Evolutionary conservation across 2,329 filamentous ascomycete species (phyloP).

Genomic region (Arthrinium puccinioides): DNA sequence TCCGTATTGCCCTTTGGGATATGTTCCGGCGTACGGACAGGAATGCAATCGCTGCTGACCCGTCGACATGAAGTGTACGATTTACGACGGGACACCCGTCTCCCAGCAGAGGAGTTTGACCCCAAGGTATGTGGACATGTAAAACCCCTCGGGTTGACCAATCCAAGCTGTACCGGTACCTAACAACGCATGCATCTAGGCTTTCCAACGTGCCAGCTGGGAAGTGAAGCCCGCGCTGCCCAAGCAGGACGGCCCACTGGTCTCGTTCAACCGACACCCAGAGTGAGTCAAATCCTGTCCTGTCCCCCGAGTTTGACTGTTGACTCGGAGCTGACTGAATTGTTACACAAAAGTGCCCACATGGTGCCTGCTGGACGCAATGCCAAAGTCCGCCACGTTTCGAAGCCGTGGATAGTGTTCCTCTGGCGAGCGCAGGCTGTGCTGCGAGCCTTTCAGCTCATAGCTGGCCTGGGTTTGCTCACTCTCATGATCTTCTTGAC

Average conservation of each 20-base stretch:
- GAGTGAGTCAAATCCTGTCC: slow-evolving; percentile 50
- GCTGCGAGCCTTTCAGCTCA: slow-evolving; percentile 58
- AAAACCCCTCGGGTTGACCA: no score
- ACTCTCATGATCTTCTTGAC: slow-evolving; percentile 72
- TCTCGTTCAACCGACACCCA: slow-evolving; percentile 80
- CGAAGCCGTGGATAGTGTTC: slow-evolving; percentile 65
- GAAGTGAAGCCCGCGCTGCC: slow-evolving; percentile 52
- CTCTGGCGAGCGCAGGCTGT: slow-evolving; percentile 62
- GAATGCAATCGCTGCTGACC: no score
- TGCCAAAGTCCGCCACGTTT: slow-evolving; percentile 59
- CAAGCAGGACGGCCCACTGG: slow-evolving; percentile 66
- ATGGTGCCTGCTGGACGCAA: slow-evolving; percentile 53
- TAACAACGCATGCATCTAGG: no score
- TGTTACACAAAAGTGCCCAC: slow-evolving; percentile 48
- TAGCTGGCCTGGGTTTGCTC: slow-evolving; percentile 64
- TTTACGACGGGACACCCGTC: slow-evolving; percentile 15
- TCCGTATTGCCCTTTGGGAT: no score
- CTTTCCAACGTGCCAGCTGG: slow-evolving; percentile 76
- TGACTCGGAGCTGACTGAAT: no score
- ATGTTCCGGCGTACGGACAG: no score
- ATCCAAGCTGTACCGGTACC: no score
- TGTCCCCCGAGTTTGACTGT: background rate
- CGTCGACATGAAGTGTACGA: no score
- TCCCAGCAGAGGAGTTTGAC: slow-evolving; percentile 39
- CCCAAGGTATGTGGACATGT: no score